Conservation (phyloP, 176 grass and related monocot species). For the Hordeum marinum region DNA sequence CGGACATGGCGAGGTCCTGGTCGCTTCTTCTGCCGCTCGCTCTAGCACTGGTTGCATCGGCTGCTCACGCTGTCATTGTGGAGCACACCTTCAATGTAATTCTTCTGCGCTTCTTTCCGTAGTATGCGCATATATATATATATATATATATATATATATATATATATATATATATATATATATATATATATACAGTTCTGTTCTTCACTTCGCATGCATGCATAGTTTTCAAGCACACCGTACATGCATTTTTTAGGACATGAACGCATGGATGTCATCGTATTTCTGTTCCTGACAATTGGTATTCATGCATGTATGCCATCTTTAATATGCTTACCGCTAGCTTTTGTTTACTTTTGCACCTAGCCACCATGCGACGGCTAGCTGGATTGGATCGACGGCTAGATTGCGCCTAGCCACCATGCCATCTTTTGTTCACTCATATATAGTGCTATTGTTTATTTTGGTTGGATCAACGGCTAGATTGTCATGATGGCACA, state of each 20-base stretch:
- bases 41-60: background rate
- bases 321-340: background rate
- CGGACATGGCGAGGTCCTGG: background rate
- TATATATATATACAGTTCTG: too few species aligned
- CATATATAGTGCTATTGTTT: too few species aligned
- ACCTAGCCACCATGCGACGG: background rate
- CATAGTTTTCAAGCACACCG: background rate
- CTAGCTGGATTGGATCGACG: background rate
- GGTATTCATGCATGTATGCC: background rate
- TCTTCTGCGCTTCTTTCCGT: background rate
- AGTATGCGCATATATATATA: background rate
- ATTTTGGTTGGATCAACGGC: too few species aligned
- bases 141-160: too few species aligned
- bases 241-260: background rate
- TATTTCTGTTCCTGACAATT: too few species aligned
- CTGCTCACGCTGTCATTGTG: background rate
- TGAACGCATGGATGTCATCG: too few species aligned
- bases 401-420: background rate
- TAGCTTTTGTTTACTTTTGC: background rate
- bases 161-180: too few species aligned
- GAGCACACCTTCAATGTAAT: slow-evolving; percentile 37
- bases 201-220: background rate
- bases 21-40: background rate
- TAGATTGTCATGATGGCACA: too few species aligned
- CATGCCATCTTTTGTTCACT: too few species aligned